A percentile compares a stretch with the other conserved stretches of the same genome.
Evolutionary conservation across 108 stramenopile species (phyloP).

Genomic region (Cyclostephanos tholiformis): DNA sequence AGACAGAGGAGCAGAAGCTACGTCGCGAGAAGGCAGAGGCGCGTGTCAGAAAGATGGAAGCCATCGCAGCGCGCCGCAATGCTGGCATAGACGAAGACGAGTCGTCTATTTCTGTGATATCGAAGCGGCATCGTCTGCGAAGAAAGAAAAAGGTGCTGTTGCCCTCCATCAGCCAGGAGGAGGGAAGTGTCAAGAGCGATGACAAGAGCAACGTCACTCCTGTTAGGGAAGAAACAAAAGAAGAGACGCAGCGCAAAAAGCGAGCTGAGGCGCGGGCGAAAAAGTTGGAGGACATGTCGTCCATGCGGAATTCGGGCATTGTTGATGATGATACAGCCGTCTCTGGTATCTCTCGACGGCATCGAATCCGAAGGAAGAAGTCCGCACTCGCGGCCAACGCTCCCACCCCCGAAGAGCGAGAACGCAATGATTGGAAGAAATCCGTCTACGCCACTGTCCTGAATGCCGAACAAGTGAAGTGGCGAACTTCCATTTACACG

Average conservation of each 20-base stretch:
- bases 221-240: slow-evolving; percentile 37
- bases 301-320: slow-evolving; percentile 29
- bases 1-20: slow-evolving; percentile 12
- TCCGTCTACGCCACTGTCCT: slow-evolving; percentile 30
- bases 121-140: slow-evolving; percentile 20
- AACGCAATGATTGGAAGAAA: slow-evolving; percentile 41
- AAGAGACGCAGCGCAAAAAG: slow-evolving; percentile 36
- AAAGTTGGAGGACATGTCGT: slow-evolving; percentile 50
- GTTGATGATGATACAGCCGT: slow-evolving; percentile 46
- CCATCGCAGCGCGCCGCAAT: slow-evolving; percentile 16
- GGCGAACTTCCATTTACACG: slow-evolving; percentile 33
- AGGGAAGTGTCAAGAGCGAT: slow-evolving; percentile 7
- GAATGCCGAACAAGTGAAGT: slow-evolving; percentile 41
- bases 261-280: slow-evolving; percentile 46
- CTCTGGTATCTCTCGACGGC: slow-evolving; percentile 49
- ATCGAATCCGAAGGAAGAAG: slow-evolving; percentile 49
- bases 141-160: slow-evolving; percentile 11
- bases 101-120: slow-evolving; percentile 3
- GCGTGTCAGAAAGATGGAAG: slow-evolving; percentile 12
- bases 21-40: slow-evolving; percentile 6
- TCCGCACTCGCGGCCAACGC: slow-evolving; percentile 43
- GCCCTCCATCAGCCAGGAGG: slow-evolving; percentile 4
- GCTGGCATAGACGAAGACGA: slow-evolving; percentile 16
- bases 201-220: slow-evolving; percentile 1
- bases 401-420: slow-evolving; percentile 33